Base-by-base conservation (phyloP, 768 basidiomycete genomes). In the Cyclocybe cylindracea region DNA sequence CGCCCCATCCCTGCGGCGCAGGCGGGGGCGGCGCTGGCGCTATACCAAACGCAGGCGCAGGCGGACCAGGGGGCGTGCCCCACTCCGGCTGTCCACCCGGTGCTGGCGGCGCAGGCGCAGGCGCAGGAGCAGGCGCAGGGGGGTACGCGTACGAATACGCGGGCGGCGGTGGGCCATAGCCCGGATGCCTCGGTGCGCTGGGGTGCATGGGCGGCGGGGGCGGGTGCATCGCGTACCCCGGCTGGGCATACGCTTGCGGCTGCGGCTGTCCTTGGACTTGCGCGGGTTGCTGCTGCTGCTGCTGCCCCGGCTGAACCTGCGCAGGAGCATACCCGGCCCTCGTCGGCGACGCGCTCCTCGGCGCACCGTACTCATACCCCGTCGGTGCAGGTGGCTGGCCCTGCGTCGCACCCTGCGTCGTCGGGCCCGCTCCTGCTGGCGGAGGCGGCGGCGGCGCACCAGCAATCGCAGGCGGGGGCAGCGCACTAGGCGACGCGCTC, bases 111-210 rank as follows among this genome's bases (percentile, higher is more conserved):
- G 59, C 61, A 10, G 60, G 43, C 18, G 44, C 42, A 8, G 49
- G 57, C 31, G 54, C 44, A 13, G 51, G 54, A 39, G 57, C 55
- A n/a, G 51, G 61, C 39, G 56, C 58, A n/a, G n/a, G n/a, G n/a
- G n/a, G n/a, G 50, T 66, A 66, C 16, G 51, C 61, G 52, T 71
- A 70, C 16, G 55, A 50, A 19, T 60, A 57, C 42, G 60, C 60
- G 24, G 60, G 59, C 24, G 62, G 60, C 38, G 58, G 62, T 18
- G 59, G 62, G 9, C 51, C 62, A 44, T 64, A 61, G 24, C 58
- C 44, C 5, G 50, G 31, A 55, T 62, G 58, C 48, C 60, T 52
- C 24, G 55, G 59, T 24, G 24, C 24, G 24, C 24, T 5, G 2
- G 24, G 24, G 37, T 53, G 56, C 53, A 46, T 59, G 50, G 50